A percentile compares a stretch with the other conserved stretches of the same genome.
Evolutionary conservation across 1,284 basidiomycete genomes (phyloP).

Genomic region (Phlebopus sp.): DNA sequence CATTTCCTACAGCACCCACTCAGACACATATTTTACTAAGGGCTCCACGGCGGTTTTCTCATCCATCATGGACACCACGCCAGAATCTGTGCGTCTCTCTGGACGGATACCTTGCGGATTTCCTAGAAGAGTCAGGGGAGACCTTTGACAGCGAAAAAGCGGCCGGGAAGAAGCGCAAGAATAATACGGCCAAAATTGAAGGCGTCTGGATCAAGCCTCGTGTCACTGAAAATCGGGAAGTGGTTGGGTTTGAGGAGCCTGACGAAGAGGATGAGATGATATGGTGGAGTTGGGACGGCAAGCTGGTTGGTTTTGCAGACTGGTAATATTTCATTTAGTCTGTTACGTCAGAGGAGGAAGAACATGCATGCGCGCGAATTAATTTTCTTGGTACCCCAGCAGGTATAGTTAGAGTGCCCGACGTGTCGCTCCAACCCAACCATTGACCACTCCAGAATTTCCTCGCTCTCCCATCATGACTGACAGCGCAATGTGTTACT

Average conservation of each 20-base stretch:
- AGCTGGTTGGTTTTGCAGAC: constrained; percentile 64
- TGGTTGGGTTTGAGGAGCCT: constrained; percentile 6
- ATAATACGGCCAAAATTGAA: constrained; percentile 45
- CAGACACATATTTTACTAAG: constrained; percentile 68
- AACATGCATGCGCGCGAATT: too few relatives aligned
- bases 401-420: too few relatives aligned
- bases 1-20: constrained; percentile 50
- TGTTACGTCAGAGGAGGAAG: too few relatives aligned
- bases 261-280: constrained; percentile 69
- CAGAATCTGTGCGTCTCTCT: constrained; percentile 52
- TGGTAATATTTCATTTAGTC: too few relatives aligned
- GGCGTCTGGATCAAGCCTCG: constrained; percentile 55
- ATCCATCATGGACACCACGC: constrained; percentile 72
- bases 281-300: constrained; percentile 80
- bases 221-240: neutral
- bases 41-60: constrained; percentile 66
- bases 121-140: constrained; percentile 32
- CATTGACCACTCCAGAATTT: too few relatives aligned
- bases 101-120: constrained; percentile 39
- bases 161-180: constrained; percentile 21
- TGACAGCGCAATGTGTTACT: too few relatives aligned
- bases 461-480: too few relatives aligned
- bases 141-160: neutral
- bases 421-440: too few relatives aligned
- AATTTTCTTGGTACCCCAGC: too few relatives aligned